Evolutionary conservation across 208 protist genomes (phyloP).

Genomic region (Kentomonas sorsogonicus): DNA sequence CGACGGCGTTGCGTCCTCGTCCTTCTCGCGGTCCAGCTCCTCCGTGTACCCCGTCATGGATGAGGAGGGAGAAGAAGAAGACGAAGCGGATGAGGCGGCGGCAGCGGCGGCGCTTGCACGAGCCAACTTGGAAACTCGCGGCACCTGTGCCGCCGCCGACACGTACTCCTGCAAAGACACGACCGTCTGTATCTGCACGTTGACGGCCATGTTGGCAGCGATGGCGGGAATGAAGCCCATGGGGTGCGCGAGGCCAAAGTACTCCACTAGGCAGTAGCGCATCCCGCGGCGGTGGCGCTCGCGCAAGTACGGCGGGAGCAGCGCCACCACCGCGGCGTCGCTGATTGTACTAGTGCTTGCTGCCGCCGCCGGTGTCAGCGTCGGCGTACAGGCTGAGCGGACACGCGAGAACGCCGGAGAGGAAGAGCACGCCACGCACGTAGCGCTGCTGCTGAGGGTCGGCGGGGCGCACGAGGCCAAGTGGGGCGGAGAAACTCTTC

Average conservation of each 20-base stretch:
- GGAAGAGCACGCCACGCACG: slow-evolving; percentile 51
- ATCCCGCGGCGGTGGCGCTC: neutral
- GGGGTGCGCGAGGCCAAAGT: slow-evolving; percentile 68
- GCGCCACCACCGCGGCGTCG: slow-evolving; percentile 8
- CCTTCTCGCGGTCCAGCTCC: too few relatives aligned
- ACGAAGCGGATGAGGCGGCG: neutral
- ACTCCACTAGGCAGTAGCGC: slow-evolving; percentile 54
- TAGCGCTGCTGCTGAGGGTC: slow-evolving; percentile 54
- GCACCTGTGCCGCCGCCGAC: too few relatives aligned
- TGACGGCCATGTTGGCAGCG: slow-evolving; percentile 65
- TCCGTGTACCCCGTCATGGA: neutral
- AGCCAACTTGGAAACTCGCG: too few relatives aligned
- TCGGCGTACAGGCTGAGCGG: slow-evolving; percentile 17
- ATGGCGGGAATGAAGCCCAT: slow-evolving; percentile 64
- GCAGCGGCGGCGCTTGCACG: neutral
- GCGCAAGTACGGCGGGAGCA: neutral
- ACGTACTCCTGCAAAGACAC: slow-evolving; percentile 46
- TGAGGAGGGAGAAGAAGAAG: neutral
- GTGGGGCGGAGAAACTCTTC: slow-evolving; percentile 68
- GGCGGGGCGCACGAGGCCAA: slow-evolving; percentile 48
- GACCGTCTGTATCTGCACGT: slow-evolving; percentile 40
- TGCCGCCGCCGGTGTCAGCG: neutral
- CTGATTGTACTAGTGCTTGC: slow-evolving; percentile 12
- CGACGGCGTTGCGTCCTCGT: too few relatives aligned
- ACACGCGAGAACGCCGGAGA: slow-evolving; percentile 58